Evolutionary conservation across 176 grass and related monocot genomes (phyloP).

Genomic region (Thalia dealbata): DNA sequence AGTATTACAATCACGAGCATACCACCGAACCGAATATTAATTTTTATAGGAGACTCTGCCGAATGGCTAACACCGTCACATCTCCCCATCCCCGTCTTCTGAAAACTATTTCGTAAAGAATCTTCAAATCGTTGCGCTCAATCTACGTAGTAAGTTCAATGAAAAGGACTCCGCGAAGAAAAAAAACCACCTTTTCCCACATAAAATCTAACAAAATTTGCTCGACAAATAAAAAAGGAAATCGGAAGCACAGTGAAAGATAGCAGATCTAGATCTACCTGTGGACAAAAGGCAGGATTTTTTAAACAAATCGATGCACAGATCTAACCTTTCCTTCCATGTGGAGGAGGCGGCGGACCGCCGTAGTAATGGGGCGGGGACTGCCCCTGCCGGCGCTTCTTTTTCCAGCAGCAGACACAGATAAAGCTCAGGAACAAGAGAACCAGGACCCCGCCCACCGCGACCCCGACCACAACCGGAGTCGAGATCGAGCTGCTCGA

Average conservation of each 20-base stretch:
- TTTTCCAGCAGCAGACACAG: slow-evolving; percentile 48
- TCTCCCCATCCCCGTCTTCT: no score
- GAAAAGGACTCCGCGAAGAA: no score
- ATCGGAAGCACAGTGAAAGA: neutral
- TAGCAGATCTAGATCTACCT: neutral
- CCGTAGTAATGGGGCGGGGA: slow-evolving; percentile 39
- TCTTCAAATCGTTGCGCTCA: no score
- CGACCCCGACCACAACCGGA: slow-evolving; percentile 42
- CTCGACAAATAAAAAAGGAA: no score
- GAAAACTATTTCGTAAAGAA: no score
- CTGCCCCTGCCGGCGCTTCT: slow-evolving; percentile 33
- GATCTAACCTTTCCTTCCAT: slow-evolving; percentile 53
- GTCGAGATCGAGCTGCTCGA: slow-evolving; percentile 14
- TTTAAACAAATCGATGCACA: neutral
- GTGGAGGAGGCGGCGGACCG: slow-evolving; percentile 27
- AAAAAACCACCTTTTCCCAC: no score
- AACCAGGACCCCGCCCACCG: slow-evolving; percentile 35
- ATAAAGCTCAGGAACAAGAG: slow-evolving; percentile 49
- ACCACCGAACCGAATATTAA: no score
- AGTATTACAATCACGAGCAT: no score
- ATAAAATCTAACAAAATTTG: no score
- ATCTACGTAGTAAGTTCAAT: no score
- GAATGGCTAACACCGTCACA: no score
- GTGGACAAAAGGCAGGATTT: neutral
- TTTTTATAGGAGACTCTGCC: no score